These are phyloP conservation scores for Rhodomyrtus tomentosa DNA, from an alignment of 345 rosid genomes.

Conservation along the genomic window DNA sequence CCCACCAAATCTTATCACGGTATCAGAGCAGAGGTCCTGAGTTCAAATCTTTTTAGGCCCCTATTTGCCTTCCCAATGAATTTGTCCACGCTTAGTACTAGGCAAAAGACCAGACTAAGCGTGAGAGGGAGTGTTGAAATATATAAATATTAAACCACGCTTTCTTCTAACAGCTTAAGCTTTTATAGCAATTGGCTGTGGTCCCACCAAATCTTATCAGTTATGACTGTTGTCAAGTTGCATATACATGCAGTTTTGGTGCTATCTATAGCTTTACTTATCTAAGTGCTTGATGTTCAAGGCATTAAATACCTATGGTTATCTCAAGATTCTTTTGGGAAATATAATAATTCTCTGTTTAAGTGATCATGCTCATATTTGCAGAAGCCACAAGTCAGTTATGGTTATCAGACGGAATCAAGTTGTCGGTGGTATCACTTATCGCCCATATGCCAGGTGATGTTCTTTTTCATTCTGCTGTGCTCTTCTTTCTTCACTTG, in stretches of 20 bases:
- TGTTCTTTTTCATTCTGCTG: background rate
- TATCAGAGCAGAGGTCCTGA: too few relatives aligned
- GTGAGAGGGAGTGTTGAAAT: too few relatives aligned
- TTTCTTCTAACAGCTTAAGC: too few relatives aligned
- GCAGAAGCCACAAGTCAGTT: constrained; percentile 94
- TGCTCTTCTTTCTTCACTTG: background rate
- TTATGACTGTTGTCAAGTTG: background rate
- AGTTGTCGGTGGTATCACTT: constrained; percentile 98
- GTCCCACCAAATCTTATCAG: too few relatives aligned
- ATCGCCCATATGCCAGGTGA: constrained; percentile 92
- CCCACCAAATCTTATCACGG: too few relatives aligned
- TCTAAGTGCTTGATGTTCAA: background rate
- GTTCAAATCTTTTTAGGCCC: too few relatives aligned
- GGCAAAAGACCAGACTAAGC: too few relatives aligned
- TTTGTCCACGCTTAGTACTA: too few relatives aligned
- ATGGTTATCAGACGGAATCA: constrained; percentile 83
- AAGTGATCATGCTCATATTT: background rate
- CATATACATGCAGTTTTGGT: background rate
- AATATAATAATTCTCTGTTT: background rate
- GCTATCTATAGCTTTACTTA: background rate
- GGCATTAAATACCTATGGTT: background rate
- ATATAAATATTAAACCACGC: too few relatives aligned
- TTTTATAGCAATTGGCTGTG: too few relatives aligned
- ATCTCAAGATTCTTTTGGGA: background rate
- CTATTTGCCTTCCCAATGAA: too few relatives aligned